Evolutionary conservation across 2,329 filamentous ascomycete genomes (phyloP), one percentile per base, ranked within the genome.

Genomic region (Alternaria brassicae): DNA sequence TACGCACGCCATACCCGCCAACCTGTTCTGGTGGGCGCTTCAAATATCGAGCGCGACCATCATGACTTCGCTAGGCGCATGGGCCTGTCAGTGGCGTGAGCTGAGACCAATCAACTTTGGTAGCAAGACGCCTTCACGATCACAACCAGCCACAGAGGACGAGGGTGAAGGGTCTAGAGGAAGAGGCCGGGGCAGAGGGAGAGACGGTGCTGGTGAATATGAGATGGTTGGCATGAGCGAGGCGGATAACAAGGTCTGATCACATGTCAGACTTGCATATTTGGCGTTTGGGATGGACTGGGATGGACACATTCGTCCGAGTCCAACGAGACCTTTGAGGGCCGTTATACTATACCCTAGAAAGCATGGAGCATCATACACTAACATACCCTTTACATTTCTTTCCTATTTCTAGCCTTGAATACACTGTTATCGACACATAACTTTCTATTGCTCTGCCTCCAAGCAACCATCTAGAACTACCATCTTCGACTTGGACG

Each of bases 61-160:
- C 36, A 91, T 91, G 88, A 86, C 84, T 8, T 86, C 82, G 45
- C 81, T 95, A 2, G 93, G 92, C 4, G 89, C 96, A 36, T 98
- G 94, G 91, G 91, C 89, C 3, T 98, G 94, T 75, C 92, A 89
- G 72, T 96, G 93, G 83, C 85, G 94, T 61, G 95, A 99, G 79
- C 81, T 99, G 56, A 85, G 88, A 72, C 94, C 95, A 10, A 96
- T 98, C 69, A 89, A 87, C 59, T 97, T 98, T 73, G 92, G 92
- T 19, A 89, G 89, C 2, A 82, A 79, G 42, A 69, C 72, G 7
- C 73, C 71, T 13, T 55, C 66, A 19, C 58, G 65, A 52, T 62
- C 73, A 59, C 66, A 57, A 41, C 56, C 68, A 2, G 50, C 55
- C 51, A 47, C 67, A 23, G 79, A 78, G 45, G 77, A 78, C 30